A percentile compares a stretch with the other conserved stretches of the same genome.
phyloP scores from a whole-genome alignment of 1,284 basidiomycete species.

The Wolfiporia cocos region DNA sequence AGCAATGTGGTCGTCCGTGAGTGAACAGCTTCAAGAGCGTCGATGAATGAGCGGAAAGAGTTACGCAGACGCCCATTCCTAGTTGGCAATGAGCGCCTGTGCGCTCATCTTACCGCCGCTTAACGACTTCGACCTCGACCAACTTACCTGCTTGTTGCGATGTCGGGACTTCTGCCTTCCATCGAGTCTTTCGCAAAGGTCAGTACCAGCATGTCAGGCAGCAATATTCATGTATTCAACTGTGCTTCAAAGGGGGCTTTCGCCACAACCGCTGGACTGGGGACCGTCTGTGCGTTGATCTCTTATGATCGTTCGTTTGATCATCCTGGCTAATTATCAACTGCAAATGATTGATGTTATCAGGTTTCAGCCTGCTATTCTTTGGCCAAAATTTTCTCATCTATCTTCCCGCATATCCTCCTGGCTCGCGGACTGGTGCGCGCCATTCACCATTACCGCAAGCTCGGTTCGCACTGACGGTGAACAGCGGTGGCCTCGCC shows the following conservation, averaged over 20 bases:
- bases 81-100: too few relatives aligned
- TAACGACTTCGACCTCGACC: too few relatives aligned
- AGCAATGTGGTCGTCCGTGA: too few relatives aligned
- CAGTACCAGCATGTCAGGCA: constrained; percentile 6
- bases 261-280: constrained; percentile 61
- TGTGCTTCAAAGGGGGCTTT: constrained; percentile 55
- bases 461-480: neutral
- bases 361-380: constrained; percentile 71
- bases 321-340: constrained; percentile 2
- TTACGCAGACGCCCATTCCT: too few relatives aligned
- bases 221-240: too few relatives aligned
- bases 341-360: neutral
- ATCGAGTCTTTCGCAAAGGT: constrained; percentile 65
- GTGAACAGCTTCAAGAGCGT: too few relatives aligned
- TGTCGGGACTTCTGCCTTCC: constrained; percentile 40
- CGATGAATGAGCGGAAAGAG: too few relatives aligned
- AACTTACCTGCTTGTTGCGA: too few relatives aligned
- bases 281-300: constrained; percentile 50
- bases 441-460: constrained; percentile 10
- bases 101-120: too few relatives aligned
- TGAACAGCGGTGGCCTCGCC: constrained; percentile 68
- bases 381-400: constrained; percentile 86
- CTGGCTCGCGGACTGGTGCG: constrained; percentile 72
- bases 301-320: constrained; percentile 4
- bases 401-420: constrained; percentile 84